Base-by-base conservation (phyloP, 1,139 yeast genomes). In the Meyerozyma guilliermondii region DNA sequence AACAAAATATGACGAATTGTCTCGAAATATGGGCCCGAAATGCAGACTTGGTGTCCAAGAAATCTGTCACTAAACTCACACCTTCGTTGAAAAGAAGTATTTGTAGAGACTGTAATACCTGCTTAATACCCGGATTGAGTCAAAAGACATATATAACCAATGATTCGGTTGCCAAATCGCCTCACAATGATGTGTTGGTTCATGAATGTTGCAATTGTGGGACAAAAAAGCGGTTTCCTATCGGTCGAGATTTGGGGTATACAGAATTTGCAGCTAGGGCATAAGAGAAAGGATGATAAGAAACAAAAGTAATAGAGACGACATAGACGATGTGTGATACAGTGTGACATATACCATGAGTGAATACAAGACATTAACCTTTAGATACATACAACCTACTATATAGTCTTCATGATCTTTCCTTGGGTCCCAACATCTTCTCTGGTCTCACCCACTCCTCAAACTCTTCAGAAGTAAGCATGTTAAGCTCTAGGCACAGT, bases 41-140 rank as follows among this genome's bases (percentile, higher is more conserved):
- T 39, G 65, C 76, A 48, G 74, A 68, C 42, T 51, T 68, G 29
- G 81, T 83, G 8, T 74, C 87, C 3, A 80, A 81, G 53, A 82
- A 81, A 54, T 73, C 80, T 5, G 89, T 83, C 5, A 54, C 81
- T 13, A 76, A 83, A 51, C 53, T 82, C 40, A 74, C 83, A 29
- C 88, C 88, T 0, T 63, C 64, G 23, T 54, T 85, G 17, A 86
- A 85, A 56, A 63, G 91, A 47, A 66, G 71, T 1, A 52, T 80
- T 22, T 85, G 94, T 59, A 83, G 82, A 50, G 60, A 59, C 22
- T 85, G 94, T 56, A 58, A 73, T 42, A 58, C 74, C 8, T 47
- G 74, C 8, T 62, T 75, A 43, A 54, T 75, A 0, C 76, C 81
- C 0, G 85, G 85, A 0, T 41, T 65, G 2, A 67, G 73, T 6